Conservation (phyloP, 2,329 filamentous ascomycete species). For the Coleophoma eucalyptorum region DNA sequence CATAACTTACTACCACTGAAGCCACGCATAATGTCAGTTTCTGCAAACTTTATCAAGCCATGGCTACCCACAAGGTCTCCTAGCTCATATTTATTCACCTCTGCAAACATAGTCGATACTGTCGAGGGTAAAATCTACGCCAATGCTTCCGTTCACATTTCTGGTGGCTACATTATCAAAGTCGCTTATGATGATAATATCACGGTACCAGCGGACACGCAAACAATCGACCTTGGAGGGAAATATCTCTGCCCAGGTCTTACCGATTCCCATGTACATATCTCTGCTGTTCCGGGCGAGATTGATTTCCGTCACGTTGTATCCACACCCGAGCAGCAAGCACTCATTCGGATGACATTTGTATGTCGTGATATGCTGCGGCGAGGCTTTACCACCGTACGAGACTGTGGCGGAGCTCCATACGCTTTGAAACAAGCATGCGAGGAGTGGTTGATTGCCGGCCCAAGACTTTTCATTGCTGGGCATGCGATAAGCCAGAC, state of each 20-base stretch:
- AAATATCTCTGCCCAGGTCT: constrained; percentile 45
- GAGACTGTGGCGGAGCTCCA: constrained; percentile 54
- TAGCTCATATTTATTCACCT: background rate
- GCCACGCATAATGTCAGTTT: too few relatives aligned
- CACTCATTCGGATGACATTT: constrained; percentile 42
- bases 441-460: constrained; percentile 47
- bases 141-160: background rate
- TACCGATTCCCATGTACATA: constrained; percentile 47
- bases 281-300: constrained; percentile 38
- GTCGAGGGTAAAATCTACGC: background rate
- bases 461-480: constrained; percentile 52
- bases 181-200: background rate
- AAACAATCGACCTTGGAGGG: constrained; percentile 31
- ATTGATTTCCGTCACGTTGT: constrained; percentile 31
- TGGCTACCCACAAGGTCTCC: background rate
- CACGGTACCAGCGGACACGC: background rate
- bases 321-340: constrained; percentile 26
- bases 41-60: too few relatives aligned
- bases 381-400: constrained; percentile 54
- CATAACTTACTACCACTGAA: too few relatives aligned
- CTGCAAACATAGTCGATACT: background rate
- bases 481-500: constrained; percentile 52
- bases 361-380: constrained; percentile 45
- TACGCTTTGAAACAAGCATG: constrained; percentile 53
- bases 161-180: background rate